Percentiles rank a stretch among this genome's conserved stretches.
phyloP scores from a whole-genome alignment of 106 monocot species.

The Dioscorea zingiberensis region DNA sequence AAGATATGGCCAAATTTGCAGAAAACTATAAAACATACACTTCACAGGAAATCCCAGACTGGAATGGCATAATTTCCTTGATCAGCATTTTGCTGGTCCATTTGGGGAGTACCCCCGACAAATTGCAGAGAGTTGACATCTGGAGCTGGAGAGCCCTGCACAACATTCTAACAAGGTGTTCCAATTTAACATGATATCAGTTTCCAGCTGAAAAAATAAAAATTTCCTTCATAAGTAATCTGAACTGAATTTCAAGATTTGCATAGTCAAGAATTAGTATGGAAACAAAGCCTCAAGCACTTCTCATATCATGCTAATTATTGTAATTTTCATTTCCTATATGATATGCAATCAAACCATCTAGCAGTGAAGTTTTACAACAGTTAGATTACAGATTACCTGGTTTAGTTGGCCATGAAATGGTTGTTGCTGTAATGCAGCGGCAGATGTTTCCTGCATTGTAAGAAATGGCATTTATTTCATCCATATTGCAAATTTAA shows the following conservation, averaged over 20 bases:
- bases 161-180: conserved; percentile 4
- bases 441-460: conserved; percentile 25
- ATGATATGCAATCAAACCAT: not conserved
- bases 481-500: not conserved
- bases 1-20: too few species aligned
- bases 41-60: conserved; percentile 35
- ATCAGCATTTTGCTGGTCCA: conserved; percentile 19
- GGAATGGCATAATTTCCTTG: conserved; percentile 28
- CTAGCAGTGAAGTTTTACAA: too few species aligned
- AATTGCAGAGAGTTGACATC: conserved; percentile 7
- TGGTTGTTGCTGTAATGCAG: conserved; percentile 16
- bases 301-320: not conserved
- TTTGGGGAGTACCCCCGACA: not conserved
- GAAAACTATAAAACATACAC: not conserved
- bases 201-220: not conserved
- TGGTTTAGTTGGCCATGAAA: conserved; percentile 19
- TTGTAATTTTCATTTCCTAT: not conserved
- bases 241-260: too few species aligned
- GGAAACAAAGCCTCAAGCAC: too few species aligned
- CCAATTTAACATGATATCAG: not conserved
- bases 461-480: not conserved
- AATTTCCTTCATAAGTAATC: too few species aligned
- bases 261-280: too few species aligned
- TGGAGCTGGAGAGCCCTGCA: conserved; percentile 7
- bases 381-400: not conserved